Evolutionary conservation across 2,329 filamentous ascomycete species (phyloP), one percentile per base, ranked within the genome.

Genomic region (Phialophora macrospora): DNA sequence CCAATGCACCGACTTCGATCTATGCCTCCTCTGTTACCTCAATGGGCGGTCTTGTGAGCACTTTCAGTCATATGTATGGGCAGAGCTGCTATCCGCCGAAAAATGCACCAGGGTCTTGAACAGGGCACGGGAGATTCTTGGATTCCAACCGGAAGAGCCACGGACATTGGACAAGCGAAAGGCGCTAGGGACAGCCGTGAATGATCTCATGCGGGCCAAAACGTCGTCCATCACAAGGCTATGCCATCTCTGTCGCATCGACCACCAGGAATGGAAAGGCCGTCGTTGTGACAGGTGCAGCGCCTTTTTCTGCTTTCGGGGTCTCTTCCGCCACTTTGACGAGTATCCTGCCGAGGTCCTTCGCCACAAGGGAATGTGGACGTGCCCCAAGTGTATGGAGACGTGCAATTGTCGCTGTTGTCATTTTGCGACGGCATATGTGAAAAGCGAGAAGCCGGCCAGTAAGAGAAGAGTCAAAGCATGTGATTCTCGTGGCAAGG

Each of bases 381-480:
- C 65, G 24, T 77, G 75, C 57, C 75, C 75, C 4, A 77, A 77
- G 66, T 77, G 75, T 60, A 68, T 70, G 11, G 74, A 75, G 57
- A 70, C 65, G 1, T 77, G 76, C 63, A 77, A 77, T 51, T 77
- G 76, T 63, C 73, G 75, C 55, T 77, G 75, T 57, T 77, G 76
- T 59, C 76, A 76, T 65, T 77, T 77, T 60, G 20, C 68, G 6
- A 72, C 71, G 8, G 74, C 75, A 22, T 77, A 77, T 66, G 67
- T 72, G 28, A 76, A 75, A 62, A 74, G 72, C 55, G 74, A 76
- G 63, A 77, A 77, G 46, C 75, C 75, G 2, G 71, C 73, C 22
- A 74, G 69, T 59, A 75, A 71, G 62, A 70, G 68, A 41, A 72
- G 75, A 26, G 71, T 77, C 26, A 76, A 75, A 58, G 72, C 75